A percentile compares a stretch with the other conserved stretches of the same genome.
phyloP scores from a whole-genome alignment of 495 filamentous ascomycete species.

The Cryomyces antarcticus region DNA sequence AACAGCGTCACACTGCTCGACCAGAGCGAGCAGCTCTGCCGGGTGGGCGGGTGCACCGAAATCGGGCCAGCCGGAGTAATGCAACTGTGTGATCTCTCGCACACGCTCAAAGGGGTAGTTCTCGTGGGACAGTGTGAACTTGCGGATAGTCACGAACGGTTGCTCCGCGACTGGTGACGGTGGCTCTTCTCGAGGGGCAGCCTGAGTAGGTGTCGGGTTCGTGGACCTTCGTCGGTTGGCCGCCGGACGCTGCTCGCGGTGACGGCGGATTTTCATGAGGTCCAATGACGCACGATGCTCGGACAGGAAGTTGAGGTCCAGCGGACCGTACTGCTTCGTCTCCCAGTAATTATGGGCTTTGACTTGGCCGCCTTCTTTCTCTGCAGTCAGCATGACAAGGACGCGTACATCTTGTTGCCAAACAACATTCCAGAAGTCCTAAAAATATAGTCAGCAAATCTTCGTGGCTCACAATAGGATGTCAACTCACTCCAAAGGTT shows the following conservation, averaged over 20 bases:
- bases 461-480: background rate
- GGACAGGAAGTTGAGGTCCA: conserved; percentile 56
- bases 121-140: conserved; percentile 65
- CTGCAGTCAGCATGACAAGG: conserved; percentile 91
- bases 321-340: conserved; percentile 55
- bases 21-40: conserved; percentile 60
- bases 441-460: conserved; percentile 21
- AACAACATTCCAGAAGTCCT: conserved; percentile 96
- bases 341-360: conserved; percentile 93
- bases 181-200: conserved; percentile 1
- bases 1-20: conserved; percentile 58
- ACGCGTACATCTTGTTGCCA: conserved; percentile 95
- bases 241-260: conserved; percentile 13
- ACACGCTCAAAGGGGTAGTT: conserved; percentile 65
- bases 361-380: conserved; percentile 78
- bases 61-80: conserved; percentile 90
- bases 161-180: conserved; percentile 26
- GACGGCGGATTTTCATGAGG: conserved; percentile 20
- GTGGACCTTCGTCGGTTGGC: conserved; percentile 24
- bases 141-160: conserved; percentile 66
- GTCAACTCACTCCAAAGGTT: conserved; percentile 61
- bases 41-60: conserved; percentile 87
- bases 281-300: conserved; percentile 66
- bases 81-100: conserved; percentile 85
- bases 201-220: conserved; percentile 3